Percentiles rank a stretch among this genome's conserved stretches.
These are phyloP conservation scores for Podaxis sp. DNA, from an alignment of 768 basidiomycete genomes.

Conservation along the genomic window DNA sequence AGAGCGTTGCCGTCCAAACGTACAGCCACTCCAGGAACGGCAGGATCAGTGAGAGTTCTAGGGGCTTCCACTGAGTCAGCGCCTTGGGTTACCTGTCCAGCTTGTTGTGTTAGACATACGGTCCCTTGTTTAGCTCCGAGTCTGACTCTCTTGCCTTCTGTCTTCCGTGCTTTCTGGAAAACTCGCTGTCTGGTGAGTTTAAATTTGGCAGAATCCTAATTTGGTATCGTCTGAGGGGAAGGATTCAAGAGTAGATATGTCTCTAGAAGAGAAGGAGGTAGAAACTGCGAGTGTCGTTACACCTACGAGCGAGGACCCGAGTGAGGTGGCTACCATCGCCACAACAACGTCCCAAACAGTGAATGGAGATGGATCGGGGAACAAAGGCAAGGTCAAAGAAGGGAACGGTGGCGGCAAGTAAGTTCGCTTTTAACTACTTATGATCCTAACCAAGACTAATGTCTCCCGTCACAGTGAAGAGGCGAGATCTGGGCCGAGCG, in stretches of 20 bases:
- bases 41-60: not conserved
- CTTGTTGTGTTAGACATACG: not conserved
- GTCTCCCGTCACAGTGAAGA: not conserved
- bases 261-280: not conserved
- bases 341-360: not conserved
- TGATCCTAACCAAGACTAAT: not conserved
- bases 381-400: constrained; percentile 1
- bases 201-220: not conserved
- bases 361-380: not conserved
- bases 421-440: not conserved
- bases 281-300: not conserved
- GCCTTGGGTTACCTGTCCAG: not conserved
- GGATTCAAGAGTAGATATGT: not conserved
- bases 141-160: not conserved
- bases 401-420: not conserved
- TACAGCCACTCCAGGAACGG: constrained; percentile 5
- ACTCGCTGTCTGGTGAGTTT: not conserved
- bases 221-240: not conserved
- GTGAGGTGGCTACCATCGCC: not conserved
- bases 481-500: constrained; percentile 21
- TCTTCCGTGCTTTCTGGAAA: not conserved
- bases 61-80: not conserved
- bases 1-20: not conserved
- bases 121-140: not conserved
- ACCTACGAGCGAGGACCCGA: not conserved